phyloP scores from a whole-genome alignment of 1,139 yeast genomes.

The Pichia sp. region DNA sequence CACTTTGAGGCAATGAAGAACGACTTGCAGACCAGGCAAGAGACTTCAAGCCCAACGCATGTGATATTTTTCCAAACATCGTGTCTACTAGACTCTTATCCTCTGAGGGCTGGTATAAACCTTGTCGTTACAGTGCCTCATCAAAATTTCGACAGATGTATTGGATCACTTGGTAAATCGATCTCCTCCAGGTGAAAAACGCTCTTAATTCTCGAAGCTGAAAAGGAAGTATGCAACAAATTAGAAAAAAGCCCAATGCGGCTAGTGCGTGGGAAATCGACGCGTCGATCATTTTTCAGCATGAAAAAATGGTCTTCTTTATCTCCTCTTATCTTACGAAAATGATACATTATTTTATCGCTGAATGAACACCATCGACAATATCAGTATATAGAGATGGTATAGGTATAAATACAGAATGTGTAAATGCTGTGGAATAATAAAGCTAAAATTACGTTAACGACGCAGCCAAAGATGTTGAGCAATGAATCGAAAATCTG shows the following conservation, averaged over 20 bases:
- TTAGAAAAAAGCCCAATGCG: background rate
- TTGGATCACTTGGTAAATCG: background rate
- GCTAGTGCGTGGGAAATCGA: background rate
- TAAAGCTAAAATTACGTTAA: conserved; percentile 2
- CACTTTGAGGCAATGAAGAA: conserved; percentile 6
- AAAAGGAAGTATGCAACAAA: background rate
- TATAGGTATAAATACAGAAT: conserved; percentile 7
- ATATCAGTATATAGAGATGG: conserved; percentile 6
- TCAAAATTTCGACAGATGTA: background rate
- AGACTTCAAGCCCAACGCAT: conserved; percentile 1
- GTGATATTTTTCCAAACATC: conserved; percentile 18
- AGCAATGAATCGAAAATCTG: conserved; percentile 1
- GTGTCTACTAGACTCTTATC: conserved; percentile 1
- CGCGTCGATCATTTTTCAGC: background rate
- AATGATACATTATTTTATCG: too few species aligned
- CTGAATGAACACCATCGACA: background rate
- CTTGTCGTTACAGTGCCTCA: background rate
- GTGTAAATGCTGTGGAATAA: conserved; percentile 8
- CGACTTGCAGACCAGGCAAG: conserved; percentile 8
- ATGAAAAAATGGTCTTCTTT: too few species aligned
- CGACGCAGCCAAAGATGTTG: conserved; percentile 4
- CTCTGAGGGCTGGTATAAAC: background rate
- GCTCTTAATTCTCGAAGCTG: background rate
- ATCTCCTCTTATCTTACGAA: too few species aligned
- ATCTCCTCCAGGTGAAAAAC: background rate